Evolutionary conservation across 2,329 filamentous ascomycete genomes (phyloP), one percentile per base, ranked within the genome.

Genomic region (Cladophialophora carrionii): DNA sequence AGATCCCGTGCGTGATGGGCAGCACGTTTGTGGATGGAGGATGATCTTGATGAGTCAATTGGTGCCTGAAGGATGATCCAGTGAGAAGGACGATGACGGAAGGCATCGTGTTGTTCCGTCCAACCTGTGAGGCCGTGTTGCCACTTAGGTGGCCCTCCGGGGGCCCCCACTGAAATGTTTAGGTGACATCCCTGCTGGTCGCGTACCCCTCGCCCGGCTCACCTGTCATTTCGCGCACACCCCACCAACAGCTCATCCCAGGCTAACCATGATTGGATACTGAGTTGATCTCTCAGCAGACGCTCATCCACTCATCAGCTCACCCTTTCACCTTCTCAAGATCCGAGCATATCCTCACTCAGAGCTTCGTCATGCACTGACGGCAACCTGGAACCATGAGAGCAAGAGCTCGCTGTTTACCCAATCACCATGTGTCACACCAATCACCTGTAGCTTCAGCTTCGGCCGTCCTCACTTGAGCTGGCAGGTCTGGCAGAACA

Each of bases 281-380:
- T 6, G 12, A 10, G 31, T 9, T 54, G 52, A 12, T 54, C 52
- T 54, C 52, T 54, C 52, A 54, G 52, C 52, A 54, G 29, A n/a
- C 29, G 10, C 34, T 60, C 57, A 60, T 43, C 48, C 46, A 51
- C 52, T 62, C 58, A 65, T 63, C 61, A 65, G 34, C 57, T 51
- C 54, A 34, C 51, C 63, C 43, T 43, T 43, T 26, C 43, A 43
- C 31, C 17, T 55, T 54, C 48, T 32, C 14, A 54, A 54, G 24
- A n/a, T 22, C 29, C 52, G 52, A 31, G 52, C 52, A 31, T 7
- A 17, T 54, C 52, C 52, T 52, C 57, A 22, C 48, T 46, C 10
- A 29, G 17, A 63, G 58, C 57, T 61, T 61, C 53, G 63, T 65
- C 57, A 65, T 58, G 22, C 43, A 61, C 52, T 57, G 52, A 54